A percentile compares a stretch with the other conserved stretches of the same genome.
These are phyloP conservation scores for Hortiboletus rubellus DNA, from an alignment of 1,284 basidiomycete genomes.

Conservation along the genomic window DNA sequence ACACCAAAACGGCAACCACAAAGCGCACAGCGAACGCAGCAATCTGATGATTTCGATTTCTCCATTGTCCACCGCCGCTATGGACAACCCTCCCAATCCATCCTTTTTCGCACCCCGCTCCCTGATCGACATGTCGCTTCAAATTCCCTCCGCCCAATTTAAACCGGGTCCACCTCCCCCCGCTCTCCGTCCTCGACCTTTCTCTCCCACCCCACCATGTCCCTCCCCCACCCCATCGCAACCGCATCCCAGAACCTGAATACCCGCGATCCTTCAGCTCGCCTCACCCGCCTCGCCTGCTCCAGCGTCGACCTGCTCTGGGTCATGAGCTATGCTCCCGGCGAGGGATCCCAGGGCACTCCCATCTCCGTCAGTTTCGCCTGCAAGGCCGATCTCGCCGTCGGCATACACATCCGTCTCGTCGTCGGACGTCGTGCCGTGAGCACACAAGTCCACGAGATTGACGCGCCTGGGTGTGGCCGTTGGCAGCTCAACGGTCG, in stretches of 20 bases:
- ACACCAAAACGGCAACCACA: conserved; percentile 24
- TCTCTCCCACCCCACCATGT: conserved; percentile 5
- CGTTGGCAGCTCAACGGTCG: conserved; percentile 61
- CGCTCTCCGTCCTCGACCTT: not conserved
- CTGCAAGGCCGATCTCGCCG: conserved; percentile 49
- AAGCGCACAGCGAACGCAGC: not conserved
- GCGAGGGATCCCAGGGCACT: conserved; percentile 58
- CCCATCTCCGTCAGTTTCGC: conserved; percentile 61
- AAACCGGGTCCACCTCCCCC: conserved; percentile 17
- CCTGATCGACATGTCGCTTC: conserved; percentile 19
- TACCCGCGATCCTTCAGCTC: conserved; percentile 8
- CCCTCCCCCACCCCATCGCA: not conserved
- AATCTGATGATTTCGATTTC: not conserved
- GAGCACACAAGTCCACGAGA: conserved; percentile 54
- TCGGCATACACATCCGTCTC: conserved; percentile 62
- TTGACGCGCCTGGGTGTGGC: conserved; percentile 44
- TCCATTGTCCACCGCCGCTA: conserved; percentile 17
- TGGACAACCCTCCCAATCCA: not conserved
- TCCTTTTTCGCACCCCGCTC: conserved; percentile 18
- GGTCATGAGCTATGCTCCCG: conserved; percentile 59
- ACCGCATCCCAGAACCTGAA: conserved; percentile 18
- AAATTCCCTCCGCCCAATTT: conserved; percentile 21
- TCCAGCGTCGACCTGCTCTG: conserved; percentile 56
- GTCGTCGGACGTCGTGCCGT: conserved; percentile 63
- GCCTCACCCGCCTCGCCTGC: conserved; percentile 33